Percentiles rank a stretch among this genome's conserved stretches.
phyloP scores from a whole-genome alignment of 768 basidiomycete species.

The Lepiota venenata region DNA sequence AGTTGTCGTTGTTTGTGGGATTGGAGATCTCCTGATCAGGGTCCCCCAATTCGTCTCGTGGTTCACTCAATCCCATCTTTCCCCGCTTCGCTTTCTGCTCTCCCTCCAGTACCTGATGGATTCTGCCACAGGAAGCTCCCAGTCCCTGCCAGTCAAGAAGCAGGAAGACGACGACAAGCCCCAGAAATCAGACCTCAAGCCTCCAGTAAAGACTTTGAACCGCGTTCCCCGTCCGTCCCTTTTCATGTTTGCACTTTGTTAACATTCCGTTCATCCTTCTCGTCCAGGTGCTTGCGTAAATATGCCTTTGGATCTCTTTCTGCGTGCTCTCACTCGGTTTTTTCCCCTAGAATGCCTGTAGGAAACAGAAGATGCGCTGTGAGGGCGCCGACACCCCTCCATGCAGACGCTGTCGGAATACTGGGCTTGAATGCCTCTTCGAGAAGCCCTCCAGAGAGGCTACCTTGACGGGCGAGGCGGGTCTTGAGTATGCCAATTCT shows the following conservation, averaged over 20 bases:
- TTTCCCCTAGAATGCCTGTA: conserved; percentile 76
- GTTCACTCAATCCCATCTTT: conserved; percentile 12
- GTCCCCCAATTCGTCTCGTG: conserved; percentile 18
- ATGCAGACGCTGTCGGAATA: conserved; percentile 90
- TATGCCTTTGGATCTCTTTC: no score
- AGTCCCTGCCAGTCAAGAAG: conserved; percentile 47
- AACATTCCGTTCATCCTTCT: conserved; percentile 15
- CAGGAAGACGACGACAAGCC: conserved; percentile 54
- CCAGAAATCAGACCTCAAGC: conserved; percentile 69
- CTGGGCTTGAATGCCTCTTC: conserved; percentile 89
- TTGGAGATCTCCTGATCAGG: conserved; percentile 15
- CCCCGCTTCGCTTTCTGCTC: conserved; percentile 12
- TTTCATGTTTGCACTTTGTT: conserved; percentile 13
- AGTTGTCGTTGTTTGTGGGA: conserved; percentile 15
- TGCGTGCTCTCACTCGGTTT: conserved; percentile 12
- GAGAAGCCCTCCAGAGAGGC: conserved; percentile 91
- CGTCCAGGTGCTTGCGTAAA: conserved; percentile 76
- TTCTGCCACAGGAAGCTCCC: conserved; percentile 32
- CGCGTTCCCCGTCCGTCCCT: conserved; percentile 67
- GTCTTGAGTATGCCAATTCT: conserved; percentile 66
- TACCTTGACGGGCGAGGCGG: conserved; percentile 84
- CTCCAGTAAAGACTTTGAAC: conserved; percentile 76
- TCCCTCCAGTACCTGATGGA: conserved; percentile 15
- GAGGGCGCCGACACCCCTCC: conserved; percentile 96
- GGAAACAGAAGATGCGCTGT: conserved; percentile 97